Conservation (phyloP, 345 rosid genomes). For the Excoecaria cochinchinensis region DNA sequence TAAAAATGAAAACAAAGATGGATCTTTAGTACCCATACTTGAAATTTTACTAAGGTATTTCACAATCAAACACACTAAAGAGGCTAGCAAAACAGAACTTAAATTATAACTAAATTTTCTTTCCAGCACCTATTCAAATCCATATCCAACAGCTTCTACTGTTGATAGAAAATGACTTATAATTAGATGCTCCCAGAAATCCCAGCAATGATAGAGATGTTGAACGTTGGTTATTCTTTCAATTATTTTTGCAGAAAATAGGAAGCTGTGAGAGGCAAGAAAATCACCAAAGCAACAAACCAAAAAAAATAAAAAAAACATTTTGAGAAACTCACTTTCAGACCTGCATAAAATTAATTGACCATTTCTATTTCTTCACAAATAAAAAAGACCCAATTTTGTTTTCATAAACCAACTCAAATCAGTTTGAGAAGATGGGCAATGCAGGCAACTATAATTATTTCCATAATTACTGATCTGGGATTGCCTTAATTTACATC, state of each 20-base stretch:
- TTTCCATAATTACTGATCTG: slow-evolving; percentile 20
- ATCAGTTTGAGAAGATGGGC: slow-evolving; percentile 10
- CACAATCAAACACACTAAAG: slow-evolving; percentile 3
- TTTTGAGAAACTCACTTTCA: slow-evolving; percentile 20
- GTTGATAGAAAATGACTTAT: slow-evolving; percentile 61
- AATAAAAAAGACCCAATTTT: slow-evolving; percentile 13
- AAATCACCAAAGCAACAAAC: slow-evolving; percentile 29
- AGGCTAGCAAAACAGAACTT: neutral
- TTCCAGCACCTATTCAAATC: slow-evolving; percentile 28
- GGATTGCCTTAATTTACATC: slow-evolving; percentile 12
- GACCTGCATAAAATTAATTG: slow-evolving; percentile 30
- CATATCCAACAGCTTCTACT: slow-evolving; percentile 35
- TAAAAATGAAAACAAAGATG: too few relatives aligned
- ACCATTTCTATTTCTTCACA: slow-evolving; percentile 41
- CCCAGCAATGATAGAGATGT: slow-evolving; percentile 42
- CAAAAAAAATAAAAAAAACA: slow-evolving; percentile 24
- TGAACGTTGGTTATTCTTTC: slow-evolving; percentile 35
- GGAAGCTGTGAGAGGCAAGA: slow-evolving; percentile 31
- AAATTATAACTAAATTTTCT: slow-evolving; percentile 10
- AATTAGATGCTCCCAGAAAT: slow-evolving; percentile 37
- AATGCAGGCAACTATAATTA: neutral
- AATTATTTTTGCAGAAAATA: slow-evolving; percentile 46
- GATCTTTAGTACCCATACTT: neutral
- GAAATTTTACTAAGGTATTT: neutral
- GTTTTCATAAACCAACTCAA: slow-evolving; percentile 9